These are phyloP conservation scores for Acanthamoeba culbertsoni DNA, from an alignment of 208 protist species.

Conservation along the genomic window DNA sequence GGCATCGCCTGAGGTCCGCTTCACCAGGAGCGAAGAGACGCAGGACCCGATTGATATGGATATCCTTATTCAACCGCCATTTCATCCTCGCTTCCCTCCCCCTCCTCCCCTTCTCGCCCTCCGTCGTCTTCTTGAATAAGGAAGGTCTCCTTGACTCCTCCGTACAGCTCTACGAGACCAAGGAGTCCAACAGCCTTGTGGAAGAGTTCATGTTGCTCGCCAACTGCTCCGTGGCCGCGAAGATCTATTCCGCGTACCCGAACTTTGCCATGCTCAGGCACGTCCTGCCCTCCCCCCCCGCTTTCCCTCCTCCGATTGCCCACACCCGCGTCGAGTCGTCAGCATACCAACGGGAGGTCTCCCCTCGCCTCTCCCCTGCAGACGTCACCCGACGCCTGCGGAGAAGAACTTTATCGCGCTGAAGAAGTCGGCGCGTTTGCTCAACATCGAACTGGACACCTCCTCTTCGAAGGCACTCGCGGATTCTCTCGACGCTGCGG, in stretches of 20 bases:
- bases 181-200: slow-evolving; percentile 80
- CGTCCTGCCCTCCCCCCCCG: background rate
- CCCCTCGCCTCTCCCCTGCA: background rate
- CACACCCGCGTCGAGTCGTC: background rate
- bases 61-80: background rate
- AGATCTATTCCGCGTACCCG: slow-evolving; percentile 66
- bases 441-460: background rate
- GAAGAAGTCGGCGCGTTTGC: background rate
- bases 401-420: slow-evolving; percentile 56
- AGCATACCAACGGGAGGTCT: too few relatives aligned
- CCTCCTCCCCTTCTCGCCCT: background rate
- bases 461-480: slow-evolving; percentile 72
- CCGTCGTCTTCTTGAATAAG: background rate
- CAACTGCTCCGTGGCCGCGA: slow-evolving; percentile 80
- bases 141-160: background rate
- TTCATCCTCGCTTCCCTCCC: background rate
- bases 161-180: slow-evolving; percentile 64
- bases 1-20: slow-evolving; percentile 80
- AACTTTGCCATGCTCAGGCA: slow-evolving; percentile 61
- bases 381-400: slow-evolving; percentile 73
- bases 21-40: slow-evolving; percentile 69
- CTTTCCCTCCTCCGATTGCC: background rate
- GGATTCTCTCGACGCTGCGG: slow-evolving; percentile 75
- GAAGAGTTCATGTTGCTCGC: slow-evolving; percentile 88
- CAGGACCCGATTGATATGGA: slow-evolving; percentile 74